Evolutionary conservation across 495 filamentous ascomycete genomes (phyloP), one percentile per base, ranked within the genome.

Genomic region (Trichocladium uniseriatum): DNA sequence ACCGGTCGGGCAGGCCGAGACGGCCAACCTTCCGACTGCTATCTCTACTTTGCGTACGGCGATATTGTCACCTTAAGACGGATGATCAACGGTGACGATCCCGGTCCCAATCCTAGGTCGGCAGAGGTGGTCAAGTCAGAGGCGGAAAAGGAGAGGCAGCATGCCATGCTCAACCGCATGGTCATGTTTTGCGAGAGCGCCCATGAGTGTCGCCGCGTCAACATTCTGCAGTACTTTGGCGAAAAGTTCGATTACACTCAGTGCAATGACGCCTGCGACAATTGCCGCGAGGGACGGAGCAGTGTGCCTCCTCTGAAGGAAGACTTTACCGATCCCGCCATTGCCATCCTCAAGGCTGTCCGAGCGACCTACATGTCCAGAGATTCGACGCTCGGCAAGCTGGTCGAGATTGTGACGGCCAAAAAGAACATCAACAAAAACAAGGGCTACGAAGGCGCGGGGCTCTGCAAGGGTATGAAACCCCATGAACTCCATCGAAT

Each of bases 1-100:
- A 98, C 90, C 10, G 92, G 92, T 0, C 85, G 92, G 38, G 92
- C 92, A 18, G 92, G 92, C 8, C 79, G 92, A 56, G 92, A 99
- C 66, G 90, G 89, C 9, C 80, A 87, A 54, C 74, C 74, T 9
- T 95, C 91, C 11, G 82, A 84, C 31, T 99, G 92, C 67, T 94
- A 88, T 56, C 73, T 99, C 28, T 97, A 82, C 62, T 99, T 89
- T 53, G 71, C 73, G 36, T 95, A 89, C 64, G 72, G 67, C 16
- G 92, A 99, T 51, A 31, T 79, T 58, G 50, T 70, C 57, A 50
- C 64, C 76, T 51, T 84, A 68, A 59, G 77, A 71, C 66, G 65
- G 18, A 86, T 99, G 82, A 95, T 97, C 45, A 72, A 85, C 14
- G 73, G 82, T 2, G 87, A 95, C 18, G 83, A 82, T 10, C 2